phyloP scores from a whole-genome alignment of 2,329 filamentous ascomycete species.

The Fonsecaea nubica region DNA sequence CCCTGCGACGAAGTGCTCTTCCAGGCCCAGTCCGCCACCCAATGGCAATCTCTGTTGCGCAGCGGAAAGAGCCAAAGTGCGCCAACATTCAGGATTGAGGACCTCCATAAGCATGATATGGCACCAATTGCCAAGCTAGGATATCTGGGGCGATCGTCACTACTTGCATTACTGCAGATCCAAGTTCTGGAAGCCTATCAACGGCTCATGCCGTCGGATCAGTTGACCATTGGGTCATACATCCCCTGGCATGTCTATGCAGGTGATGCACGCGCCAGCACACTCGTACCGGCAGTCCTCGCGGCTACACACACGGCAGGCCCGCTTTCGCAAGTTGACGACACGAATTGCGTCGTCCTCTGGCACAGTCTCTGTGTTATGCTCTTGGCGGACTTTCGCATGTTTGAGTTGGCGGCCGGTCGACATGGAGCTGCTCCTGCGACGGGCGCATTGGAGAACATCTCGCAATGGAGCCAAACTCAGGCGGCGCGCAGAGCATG shows the following conservation, averaged over 20 bases:
- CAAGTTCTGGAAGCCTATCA: constrained; percentile 53
- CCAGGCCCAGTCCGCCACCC: constrained; percentile 48
- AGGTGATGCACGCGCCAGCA: constrained; percentile 55
- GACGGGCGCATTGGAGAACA: constrained; percentile 57
- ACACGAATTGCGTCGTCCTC: constrained; percentile 58
- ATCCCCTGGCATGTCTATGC: constrained; percentile 56
- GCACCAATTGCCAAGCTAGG: constrained; percentile 49
- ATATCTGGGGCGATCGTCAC: constrained; percentile 32
- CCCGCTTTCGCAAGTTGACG: constrained; percentile 32
- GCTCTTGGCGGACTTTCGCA: constrained; percentile 59
- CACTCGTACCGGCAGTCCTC: constrained; percentile 32
- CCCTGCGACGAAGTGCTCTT: constrained; percentile 56
- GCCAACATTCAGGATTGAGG: constrained; percentile 45
- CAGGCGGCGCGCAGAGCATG: constrained; percentile 58
- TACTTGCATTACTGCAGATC: constrained; percentile 51
- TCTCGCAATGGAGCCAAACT: constrained; percentile 59
- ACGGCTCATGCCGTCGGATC: constrained; percentile 47
- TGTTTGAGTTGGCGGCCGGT: constrained; percentile 61
- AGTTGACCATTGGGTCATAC: constrained; percentile 49
- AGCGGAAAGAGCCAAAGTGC: constrained; percentile 46
- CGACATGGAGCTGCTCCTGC: constrained; percentile 56
- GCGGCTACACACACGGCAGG: constrained; percentile 30
- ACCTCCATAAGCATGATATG: constrained; percentile 42
- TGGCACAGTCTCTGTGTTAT: constrained; percentile 63
- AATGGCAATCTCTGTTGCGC: constrained; percentile 48